A percentile compares a stretch with the other conserved stretches of the same genome.
Evolutionary conservation across 257 asterid genomes (phyloP).

Genomic region (Primulina huaijiensis): DNA sequence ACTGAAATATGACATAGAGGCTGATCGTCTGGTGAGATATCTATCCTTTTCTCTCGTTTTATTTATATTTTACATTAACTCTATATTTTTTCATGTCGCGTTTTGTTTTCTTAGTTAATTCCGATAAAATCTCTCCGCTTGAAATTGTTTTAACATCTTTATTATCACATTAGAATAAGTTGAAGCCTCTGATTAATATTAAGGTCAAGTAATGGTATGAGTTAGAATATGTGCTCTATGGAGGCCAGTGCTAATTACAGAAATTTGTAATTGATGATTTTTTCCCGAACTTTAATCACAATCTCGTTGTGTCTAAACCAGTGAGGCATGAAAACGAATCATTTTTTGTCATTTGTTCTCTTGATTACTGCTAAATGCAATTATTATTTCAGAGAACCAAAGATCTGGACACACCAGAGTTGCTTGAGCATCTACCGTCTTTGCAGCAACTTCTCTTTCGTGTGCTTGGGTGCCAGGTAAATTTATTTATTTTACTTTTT

Average conservation of each 20-base stretch:
- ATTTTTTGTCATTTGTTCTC: not conserved
- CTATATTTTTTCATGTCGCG: not conserved
- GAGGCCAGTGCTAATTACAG: not conserved
- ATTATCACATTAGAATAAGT: constrained; percentile 8
- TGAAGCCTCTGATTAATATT: constrained; percentile 6
- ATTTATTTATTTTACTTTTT: not conserved
- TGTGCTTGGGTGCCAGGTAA: constrained; percentile 85
- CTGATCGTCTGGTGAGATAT: constrained; percentile 62
- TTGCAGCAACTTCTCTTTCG: constrained; percentile 83
- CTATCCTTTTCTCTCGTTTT: not conserved
- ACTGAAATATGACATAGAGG: constrained; percentile 78
- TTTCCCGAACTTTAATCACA: not conserved
- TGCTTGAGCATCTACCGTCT: constrained; percentile 84
- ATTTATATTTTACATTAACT: not conserved
- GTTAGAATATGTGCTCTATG: not conserved
- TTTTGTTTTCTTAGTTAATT: not conserved
- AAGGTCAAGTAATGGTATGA: not conserved
- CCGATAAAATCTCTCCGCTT: not conserved
- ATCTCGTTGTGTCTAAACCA: not conserved
- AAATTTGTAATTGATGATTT: not conserved
- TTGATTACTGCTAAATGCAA: constrained; percentile 21
- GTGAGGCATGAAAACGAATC: not conserved
- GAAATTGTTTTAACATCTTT: no score
- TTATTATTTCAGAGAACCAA: constrained; percentile 64
- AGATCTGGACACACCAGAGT: constrained; percentile 75